Base-by-base conservation (phyloP, 2,329 filamentous ascomycete genomes). In the Alternaria arborescens region DNA sequence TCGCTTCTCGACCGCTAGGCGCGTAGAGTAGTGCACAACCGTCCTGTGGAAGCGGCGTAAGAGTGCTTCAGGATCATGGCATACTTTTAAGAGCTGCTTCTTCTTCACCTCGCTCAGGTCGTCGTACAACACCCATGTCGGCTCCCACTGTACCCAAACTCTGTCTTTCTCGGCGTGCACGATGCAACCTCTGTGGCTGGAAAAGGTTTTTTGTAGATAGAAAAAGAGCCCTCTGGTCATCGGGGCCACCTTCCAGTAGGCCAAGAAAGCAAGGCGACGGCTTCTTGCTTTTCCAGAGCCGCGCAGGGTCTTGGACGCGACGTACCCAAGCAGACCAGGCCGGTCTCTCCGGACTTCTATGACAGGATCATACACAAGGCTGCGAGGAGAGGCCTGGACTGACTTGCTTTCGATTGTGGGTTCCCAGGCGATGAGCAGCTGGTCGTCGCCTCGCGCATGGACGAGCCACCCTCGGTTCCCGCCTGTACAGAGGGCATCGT, bases 131-230 rank as follows among this genome's bases (percentile, higher is more conserved):
- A 65, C 62, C 62, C 38, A 65, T n/a, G 59, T 65, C 36, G 56
- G 62, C 50, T 65, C 56, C 62, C 20, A 65, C 38, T 65, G 53
- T 55, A 65, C 46, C 62, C 30, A 65, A 46, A 65, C 62, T 46
- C 18, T 55, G 7, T 52, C 55, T 11, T 12, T 3, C 50, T 65
- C 41, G 12, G 42, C 34, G 48, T 65, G 40, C 43, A 65, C 41
- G 28, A 65, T 60, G 8, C 41, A 36, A 8, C 62, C 56, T 36
- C 26, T 8, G 36, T 60, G n/a, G 50, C 60, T 65, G 8, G 53
- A 48, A 50, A 48, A 65, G 14, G 42, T 40, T 46, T 53, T 12
- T 28, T 65, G 44, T 22, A 65, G 34, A 57, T 57, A 11, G 26
- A 46, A 54, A 55, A 65, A 65, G 18, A 54, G 53, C 5, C 48